Conservation (phyloP, 2,329 filamentous ascomycete species). For the Ophiostoma sp. region DNA sequence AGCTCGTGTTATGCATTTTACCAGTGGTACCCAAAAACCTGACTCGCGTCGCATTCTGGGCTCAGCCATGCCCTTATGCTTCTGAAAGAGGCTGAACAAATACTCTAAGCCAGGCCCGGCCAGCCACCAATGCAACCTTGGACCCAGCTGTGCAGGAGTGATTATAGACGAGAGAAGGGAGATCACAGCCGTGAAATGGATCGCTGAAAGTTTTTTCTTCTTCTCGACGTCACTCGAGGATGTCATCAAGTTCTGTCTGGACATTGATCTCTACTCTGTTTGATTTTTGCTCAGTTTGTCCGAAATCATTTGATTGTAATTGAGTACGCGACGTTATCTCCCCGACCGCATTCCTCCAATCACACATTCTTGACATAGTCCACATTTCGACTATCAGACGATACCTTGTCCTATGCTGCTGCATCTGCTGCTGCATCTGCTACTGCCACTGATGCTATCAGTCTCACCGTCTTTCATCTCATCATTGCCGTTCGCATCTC, state of each 20-base stretch:
- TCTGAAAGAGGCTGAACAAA: background rate
- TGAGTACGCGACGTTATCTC: background rate
- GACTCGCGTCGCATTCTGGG: background rate
- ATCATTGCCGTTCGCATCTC: background rate
- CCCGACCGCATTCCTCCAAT: background rate
- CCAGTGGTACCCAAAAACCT: conserved; percentile 1
- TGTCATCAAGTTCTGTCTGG: background rate
- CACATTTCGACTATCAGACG: background rate
- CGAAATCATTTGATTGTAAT: background rate
- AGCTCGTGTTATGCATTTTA: background rate
- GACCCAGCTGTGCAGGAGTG: background rate
- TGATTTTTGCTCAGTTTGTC: background rate
- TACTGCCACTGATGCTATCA: background rate
- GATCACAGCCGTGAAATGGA: too few relatives aligned
- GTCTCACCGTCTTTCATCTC: conserved; percentile 4
- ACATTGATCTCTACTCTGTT: background rate
- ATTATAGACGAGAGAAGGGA: too few relatives aligned
- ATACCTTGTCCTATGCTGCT: background rate
- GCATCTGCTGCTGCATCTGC: too few relatives aligned
- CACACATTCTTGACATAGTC: background rate
- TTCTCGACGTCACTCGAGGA: background rate
- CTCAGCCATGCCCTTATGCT: background rate
- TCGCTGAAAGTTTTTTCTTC: background rate
- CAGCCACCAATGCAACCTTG: background rate
- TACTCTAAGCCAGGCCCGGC: background rate